Evolutionary conservation across 306 rosid genomes (phyloP).

Genomic region (Fagus sylvatica): DNA sequence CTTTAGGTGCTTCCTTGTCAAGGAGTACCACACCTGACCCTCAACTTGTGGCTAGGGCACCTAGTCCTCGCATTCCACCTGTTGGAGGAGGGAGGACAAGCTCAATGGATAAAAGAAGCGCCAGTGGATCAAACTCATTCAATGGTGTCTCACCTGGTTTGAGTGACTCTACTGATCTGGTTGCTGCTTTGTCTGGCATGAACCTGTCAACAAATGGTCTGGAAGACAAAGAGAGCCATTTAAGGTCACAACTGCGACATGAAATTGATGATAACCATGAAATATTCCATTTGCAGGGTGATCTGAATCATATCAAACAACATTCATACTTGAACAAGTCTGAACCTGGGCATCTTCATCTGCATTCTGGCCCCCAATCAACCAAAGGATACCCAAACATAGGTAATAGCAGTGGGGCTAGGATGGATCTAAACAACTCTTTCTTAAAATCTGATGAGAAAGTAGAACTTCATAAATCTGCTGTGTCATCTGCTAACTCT

Average conservation of each 20-base stretch:
- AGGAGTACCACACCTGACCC: slow-evolving; percentile 96
- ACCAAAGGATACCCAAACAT: slow-evolving; percentile 47
- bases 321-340: slow-evolving; percentile 64
- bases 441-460: slow-evolving; percentile 49
- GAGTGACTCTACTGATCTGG: slow-evolving; percentile 70
- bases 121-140: slow-evolving; percentile 9
- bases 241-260: slow-evolving; percentile 59
- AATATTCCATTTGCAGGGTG: slow-evolving; percentile 76
- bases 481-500: slow-evolving; percentile 41
- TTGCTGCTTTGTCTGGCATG: slow-evolving; percentile 75
- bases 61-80: slow-evolving; percentile 89
- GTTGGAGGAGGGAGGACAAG: slow-evolving; percentile 79
- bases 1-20: slow-evolving; percentile 78
- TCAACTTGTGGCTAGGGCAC: slow-evolving; percentile 79
- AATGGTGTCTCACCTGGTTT: slow-evolving; percentile 59
- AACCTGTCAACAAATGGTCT: slow-evolving; percentile 62
- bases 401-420: slow-evolving; percentile 50
- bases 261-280: slow-evolving; percentile 64
- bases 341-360: slow-evolving; percentile 58
- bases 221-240: slow-evolving; percentile 52
- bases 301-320: slow-evolving; percentile 65
- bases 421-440: slow-evolving; percentile 43
- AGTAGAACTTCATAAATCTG: slow-evolving; percentile 50
- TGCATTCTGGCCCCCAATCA: slow-evolving; percentile 37
- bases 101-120: slow-evolving; percentile 65